phyloP scores from a whole-genome alignment of 371 early-diverging fungal genomes.

The Haplosporangium sp. region DNA sequence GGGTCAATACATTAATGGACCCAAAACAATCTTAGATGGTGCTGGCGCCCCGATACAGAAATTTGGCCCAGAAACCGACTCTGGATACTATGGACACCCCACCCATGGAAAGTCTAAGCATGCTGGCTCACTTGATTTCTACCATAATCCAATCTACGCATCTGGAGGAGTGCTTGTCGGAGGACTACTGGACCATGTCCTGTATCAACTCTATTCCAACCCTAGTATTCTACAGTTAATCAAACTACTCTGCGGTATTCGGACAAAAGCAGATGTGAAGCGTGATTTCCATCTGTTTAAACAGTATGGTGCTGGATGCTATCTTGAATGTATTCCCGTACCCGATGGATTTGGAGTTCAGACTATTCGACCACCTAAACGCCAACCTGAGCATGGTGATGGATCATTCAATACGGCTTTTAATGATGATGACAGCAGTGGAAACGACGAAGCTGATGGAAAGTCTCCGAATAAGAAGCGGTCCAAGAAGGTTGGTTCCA shows the following conservation, averaged over 20 bases:
- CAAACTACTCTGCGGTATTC: constrained; percentile 64
- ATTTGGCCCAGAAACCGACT: constrained; percentile 17
- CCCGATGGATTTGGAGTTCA: constrained; percentile 58
- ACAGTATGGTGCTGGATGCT: constrained; percentile 45
- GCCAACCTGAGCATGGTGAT: background rate
- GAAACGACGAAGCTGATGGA: constrained; percentile 9
- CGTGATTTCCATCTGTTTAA: constrained; percentile 46
- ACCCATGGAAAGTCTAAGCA: constrained; percentile 11
- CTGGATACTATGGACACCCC: constrained; percentile 31
- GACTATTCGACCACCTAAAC: constrained; percentile 16
- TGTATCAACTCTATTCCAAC: constrained; percentile 60
- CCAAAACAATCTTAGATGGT: constrained; percentile 14
- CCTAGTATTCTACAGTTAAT: constrained; percentile 62
- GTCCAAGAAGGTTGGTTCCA: background rate
- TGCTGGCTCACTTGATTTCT: constrained; percentile 25
- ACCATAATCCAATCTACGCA: constrained; percentile 62
- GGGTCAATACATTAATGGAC: background rate
- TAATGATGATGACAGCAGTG: constrained; percentile 7
- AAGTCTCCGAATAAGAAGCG: background rate
- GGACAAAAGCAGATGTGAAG: constrained; percentile 52
- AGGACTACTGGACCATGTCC: constrained; percentile 59
- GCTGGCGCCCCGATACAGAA: constrained; percentile 20
- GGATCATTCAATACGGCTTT: background rate
- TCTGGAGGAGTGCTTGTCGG: constrained; percentile 66
- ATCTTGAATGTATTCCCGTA: constrained; percentile 55